These are phyloP conservation scores for Penicillium verhagenii DNA, from an alignment of 495 filamentous ascomycete genomes.

Conservation along the genomic window DNA sequence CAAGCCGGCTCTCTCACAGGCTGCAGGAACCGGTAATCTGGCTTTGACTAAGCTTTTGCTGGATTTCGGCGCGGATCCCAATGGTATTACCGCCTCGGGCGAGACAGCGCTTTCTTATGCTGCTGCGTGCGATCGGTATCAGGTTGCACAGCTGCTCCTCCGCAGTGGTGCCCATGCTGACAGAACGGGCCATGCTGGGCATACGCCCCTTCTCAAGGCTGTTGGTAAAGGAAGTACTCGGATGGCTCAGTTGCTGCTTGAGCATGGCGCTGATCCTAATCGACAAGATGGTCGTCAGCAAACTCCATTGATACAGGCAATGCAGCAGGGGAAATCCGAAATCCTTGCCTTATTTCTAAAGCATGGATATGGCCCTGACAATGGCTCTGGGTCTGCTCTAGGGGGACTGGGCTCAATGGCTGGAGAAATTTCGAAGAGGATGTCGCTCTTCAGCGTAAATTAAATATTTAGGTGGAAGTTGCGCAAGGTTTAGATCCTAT, in stretches of 20 bases:
- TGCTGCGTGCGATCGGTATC: constrained; percentile 31
- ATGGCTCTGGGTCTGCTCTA: neutral
- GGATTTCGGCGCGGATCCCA: constrained; percentile 40
- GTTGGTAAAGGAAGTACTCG: constrained; percentile 1
- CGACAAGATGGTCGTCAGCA: neutral
- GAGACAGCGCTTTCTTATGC: constrained; percentile 43
- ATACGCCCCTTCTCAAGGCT: constrained; percentile 17
- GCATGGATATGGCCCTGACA: neutral
- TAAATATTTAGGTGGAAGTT: too few relatives aligned
- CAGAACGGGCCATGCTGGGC: constrained; percentile 4
- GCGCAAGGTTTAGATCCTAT: too few relatives aligned
- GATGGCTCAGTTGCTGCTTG: neutral
- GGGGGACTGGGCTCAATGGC: neutral
- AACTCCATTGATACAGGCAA: constrained; percentile 1
- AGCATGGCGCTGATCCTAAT: constrained; percentile 2
- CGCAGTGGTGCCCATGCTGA: constrained; percentile 31
- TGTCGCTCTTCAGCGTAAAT: neutral
- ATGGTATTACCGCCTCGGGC: constrained; percentile 31
- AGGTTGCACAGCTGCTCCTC: constrained; percentile 38
- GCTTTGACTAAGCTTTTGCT: constrained; percentile 36
- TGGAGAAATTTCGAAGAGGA: neutral
- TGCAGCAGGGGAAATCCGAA: constrained; percentile 1
- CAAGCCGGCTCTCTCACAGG: constrained; percentile 23
- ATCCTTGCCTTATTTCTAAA: constrained; percentile 9
- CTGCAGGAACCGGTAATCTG: constrained; percentile 34